Percentiles rank a stretch among this genome's conserved stretches.
These are phyloP conservation scores for Suillus occidentalis DNA, from an alignment of 768 basidiomycete species.

Conservation along the genomic window DNA sequence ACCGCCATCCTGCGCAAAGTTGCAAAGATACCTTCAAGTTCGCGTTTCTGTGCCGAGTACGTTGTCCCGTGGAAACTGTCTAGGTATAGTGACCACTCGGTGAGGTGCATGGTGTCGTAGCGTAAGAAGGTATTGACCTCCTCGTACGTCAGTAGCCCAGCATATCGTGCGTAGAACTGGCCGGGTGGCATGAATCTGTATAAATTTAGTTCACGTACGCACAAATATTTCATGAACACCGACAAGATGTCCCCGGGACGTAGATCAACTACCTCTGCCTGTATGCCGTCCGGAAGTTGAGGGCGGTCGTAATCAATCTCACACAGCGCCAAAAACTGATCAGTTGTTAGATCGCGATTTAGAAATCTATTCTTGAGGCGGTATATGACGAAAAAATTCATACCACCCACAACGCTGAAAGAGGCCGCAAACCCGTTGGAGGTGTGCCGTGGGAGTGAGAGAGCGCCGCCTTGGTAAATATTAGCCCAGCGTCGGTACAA, in stretches of 20 bases:
- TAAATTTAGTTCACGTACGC: not conserved
- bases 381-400: not conserved
- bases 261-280: not conserved
- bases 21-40: not conserved
- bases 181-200: not conserved
- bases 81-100: not conserved
- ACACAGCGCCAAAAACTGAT: not conserved
- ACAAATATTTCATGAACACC: not conserved
- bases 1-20: not conserved
- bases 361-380: not conserved
- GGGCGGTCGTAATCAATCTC: not conserved
- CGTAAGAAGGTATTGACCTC: not conserved
- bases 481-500: not conserved
- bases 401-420: not conserved
- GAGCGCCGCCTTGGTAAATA: not conserved
- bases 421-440: not conserved
- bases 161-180: not conserved
- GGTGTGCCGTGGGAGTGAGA: not conserved
- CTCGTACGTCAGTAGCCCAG: not conserved
- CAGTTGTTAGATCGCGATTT: not conserved
- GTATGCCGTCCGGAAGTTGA: not conserved
- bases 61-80: not conserved
- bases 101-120: not conserved
- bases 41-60: not conserved
- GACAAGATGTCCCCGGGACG: not conserved